Conservation (phyloP, 2,329 filamentous ascomycete species). For the Alternaria dauci region DNA sequence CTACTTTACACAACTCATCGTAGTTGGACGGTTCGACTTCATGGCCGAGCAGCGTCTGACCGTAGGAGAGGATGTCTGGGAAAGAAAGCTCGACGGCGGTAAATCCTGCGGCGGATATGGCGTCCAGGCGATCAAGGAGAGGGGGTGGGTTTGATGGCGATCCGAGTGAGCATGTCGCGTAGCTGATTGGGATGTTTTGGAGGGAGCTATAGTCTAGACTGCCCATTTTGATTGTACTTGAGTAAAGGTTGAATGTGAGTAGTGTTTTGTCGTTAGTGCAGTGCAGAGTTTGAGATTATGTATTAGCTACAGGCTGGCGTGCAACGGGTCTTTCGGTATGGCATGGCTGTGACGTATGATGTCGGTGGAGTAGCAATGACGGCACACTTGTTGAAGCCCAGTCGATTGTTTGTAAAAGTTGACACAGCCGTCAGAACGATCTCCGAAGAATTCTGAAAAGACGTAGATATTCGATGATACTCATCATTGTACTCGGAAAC, state of each 20-base stretch:
- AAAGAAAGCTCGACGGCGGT: constrained; percentile 76
- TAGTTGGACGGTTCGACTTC: constrained; percentile 68
- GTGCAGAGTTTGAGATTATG: neutral
- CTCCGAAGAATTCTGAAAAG: neutral
- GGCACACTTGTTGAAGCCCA: constrained; percentile 7
- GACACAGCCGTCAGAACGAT: neutral
- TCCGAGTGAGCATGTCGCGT: constrained; percentile 66
- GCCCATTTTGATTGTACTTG: constrained; percentile 37
- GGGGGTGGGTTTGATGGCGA: constrained; percentile 53
- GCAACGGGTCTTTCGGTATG: constrained; percentile 20
- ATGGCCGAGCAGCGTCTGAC: constrained; percentile 59
- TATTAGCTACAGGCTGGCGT: neutral
- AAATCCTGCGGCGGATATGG: constrained; percentile 72
- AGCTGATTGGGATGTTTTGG: constrained; percentile 59
- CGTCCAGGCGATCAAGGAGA: constrained; percentile 67
- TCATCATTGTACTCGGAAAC: neutral
- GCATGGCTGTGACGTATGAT: constrained; percentile 34
- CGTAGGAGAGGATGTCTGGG: constrained; percentile 73
- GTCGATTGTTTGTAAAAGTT: neutral
- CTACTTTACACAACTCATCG: constrained; percentile 64
- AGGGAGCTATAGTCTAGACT: constrained; percentile 46
- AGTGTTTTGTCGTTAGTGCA: neutral
- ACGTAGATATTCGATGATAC: neutral
- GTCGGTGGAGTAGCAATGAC: constrained; percentile 26
- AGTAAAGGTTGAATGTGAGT: neutral